Base-by-base conservation (phyloP, 2,329 filamentous ascomycete genomes). In the Phialophora tarda region DNA sequence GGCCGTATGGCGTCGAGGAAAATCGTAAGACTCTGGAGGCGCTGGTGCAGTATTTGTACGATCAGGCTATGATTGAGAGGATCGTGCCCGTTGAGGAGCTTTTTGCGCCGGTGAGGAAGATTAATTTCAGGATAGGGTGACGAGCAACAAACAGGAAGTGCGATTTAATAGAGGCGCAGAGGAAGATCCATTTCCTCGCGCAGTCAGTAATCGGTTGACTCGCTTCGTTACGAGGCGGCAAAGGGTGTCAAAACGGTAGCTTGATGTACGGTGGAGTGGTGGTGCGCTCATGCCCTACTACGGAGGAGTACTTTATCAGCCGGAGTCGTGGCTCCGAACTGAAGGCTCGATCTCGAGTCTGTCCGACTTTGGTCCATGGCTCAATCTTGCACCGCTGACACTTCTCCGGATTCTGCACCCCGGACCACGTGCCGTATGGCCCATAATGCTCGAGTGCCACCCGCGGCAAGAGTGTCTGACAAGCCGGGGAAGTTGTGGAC, bases 91-190 rank as follows among this genome's bases (percentile, higher is more conserved):
- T 59, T 47, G 56, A 59, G 38, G 56, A 59, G 7, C n/a, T 59
- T 11, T 59, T 59, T 59, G 56, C 56, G 11, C 56, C 56, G n/a
- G 56, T 59, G 56, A 59, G 56, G 24, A 59, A 59, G 56, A 59
- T 59, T 26, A 59, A 59, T 28, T 59, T 59, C 34, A 59, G 56
- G 56, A 59, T 59, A 59, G 56, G 56, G 17, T 59, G 24, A 59
- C 26, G 14, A 17, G 30, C 5, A 14, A 17, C 7, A 41, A 12
- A 12, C 32, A 10, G 32, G 10, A 12, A 34, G 32, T 11, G 2
- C 10, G 32, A 34, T 34, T 34, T 1, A 12, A 34, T 34, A 34
- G 10, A 34, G 32, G 3, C 32, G 32, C 10, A 34, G 32, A 12
- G 10, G 32, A 34, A 34, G 10, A 34, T 34, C 32, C 10, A 1